phyloP scores from a whole-genome alignment of 2,329 filamentous ascomycete species.

The Arthrobotrys musiformis region DNA sequence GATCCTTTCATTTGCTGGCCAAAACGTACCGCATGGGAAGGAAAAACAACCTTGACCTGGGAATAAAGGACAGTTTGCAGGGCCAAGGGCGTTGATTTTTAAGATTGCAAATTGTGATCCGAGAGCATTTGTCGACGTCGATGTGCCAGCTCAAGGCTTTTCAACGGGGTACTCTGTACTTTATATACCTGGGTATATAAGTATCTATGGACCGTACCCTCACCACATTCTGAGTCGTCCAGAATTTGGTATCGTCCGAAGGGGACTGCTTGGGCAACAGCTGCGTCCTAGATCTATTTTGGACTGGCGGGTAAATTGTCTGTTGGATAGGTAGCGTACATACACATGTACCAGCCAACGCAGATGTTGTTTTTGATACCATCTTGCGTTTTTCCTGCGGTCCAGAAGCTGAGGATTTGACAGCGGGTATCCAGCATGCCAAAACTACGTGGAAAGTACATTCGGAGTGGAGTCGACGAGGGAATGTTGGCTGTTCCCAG shows the following conservation, averaged over 20 bases:
- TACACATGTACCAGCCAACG: constrained; percentile 1
- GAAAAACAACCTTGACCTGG: constrained; percentile 23
- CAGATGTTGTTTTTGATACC: constrained; percentile 7
- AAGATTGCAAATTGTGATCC: constrained; percentile 25
- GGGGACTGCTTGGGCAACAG: not conserved
- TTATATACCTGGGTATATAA: too few relatives aligned
- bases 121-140: not conserved
- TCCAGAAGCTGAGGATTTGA: constrained; percentile 6
- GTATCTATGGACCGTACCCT: too few relatives aligned
- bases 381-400: not conserved
- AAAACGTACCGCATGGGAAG: constrained; percentile 22
- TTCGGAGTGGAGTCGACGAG: constrained; percentile 2
- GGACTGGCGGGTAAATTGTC: constrained; percentile 23
- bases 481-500: constrained; percentile 26
- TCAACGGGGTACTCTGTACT: not conserved
- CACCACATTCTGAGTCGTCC: not conserved
- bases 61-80: constrained; percentile 21
- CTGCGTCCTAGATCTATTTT: constrained; percentile 4
- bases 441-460: constrained; percentile 18
- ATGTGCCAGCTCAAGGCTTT: not conserved
- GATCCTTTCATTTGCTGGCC: constrained; percentile 43
- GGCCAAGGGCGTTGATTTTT: constrained; percentile 10
- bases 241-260: not conserved
- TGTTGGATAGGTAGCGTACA: too few relatives aligned
- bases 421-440: constrained; percentile 7